Conservation (phyloP, 345 rosid species). For the Eucalyptus cloeziana region DNA sequence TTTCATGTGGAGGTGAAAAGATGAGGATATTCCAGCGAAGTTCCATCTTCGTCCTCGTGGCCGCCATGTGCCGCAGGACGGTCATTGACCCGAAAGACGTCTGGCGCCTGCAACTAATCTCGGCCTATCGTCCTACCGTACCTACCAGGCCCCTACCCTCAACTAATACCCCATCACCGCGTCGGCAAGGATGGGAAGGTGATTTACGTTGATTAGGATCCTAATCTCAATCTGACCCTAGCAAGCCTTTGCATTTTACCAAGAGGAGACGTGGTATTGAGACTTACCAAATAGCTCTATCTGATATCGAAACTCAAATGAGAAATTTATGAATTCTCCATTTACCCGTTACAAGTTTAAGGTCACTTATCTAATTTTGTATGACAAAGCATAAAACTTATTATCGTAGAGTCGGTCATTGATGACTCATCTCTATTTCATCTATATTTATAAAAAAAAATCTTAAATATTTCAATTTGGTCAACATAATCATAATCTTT, state of each 20-base stretch:
- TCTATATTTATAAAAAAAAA: background rate
- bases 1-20: background rate
- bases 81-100: background rate
- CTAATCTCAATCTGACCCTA: background rate
- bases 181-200: background rate
- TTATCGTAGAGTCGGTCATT: accelerated
- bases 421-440: background rate
- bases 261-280: background rate
- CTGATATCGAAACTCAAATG: background rate
- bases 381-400: background rate
- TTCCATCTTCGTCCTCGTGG: no score
- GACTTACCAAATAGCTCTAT: background rate
- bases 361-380: background rate
- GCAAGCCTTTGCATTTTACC: background rate
- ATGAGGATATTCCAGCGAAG: background rate
- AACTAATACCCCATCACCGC: background rate
- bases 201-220: background rate
- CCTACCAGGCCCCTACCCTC: background rate
- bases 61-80: background rate
- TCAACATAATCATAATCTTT: no score
- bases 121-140: background rate
- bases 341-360: background rate
- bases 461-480: background rate
- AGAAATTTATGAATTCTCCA: background rate
- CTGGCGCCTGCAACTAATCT: background rate